Base-by-base conservation (phyloP, 805 yeast species). In the Candida stauntonica region DNA sequence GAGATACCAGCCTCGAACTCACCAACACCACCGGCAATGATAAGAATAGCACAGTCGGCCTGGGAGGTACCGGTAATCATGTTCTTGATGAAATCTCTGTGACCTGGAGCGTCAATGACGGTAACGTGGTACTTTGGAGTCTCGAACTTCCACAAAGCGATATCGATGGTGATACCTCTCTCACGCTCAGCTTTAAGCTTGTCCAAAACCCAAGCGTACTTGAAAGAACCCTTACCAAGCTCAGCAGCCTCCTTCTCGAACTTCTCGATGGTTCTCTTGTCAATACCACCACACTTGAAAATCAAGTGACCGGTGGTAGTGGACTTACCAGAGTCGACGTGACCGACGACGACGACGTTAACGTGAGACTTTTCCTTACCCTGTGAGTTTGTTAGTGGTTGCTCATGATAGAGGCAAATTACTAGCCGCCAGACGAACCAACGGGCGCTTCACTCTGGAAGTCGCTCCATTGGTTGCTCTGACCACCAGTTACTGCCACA, bases 341-440 rank as follows among this genome's bases (percentile, higher is more conserved):
- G 98, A 76, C 98, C 99, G 74, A 91, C 91, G 70, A 93, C 98
- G 74, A 93, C 99, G 77, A 91, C 95, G 96, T 91, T 91, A 79
- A 91, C 86, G 86, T 91, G 98, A 75, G 78, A 66, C 85, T 91
- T 89, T 67, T 81, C 96, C 75, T 88, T 87, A 81, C 96, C 96
- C 95, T 66, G 51, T 63, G 15, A 17, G 27, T 35, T 36, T 51
- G 53, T 46, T 51, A 42, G 50, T 39, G 18, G 8, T 5, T 95
- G 73, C 96, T n/a, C n/a, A n/a, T n/a, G n/a, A n/a, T n/a, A n/a
- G n/a, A n/a, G n/a, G n/a, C n/a, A n/a, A n/a, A n/a, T n/a, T n/a
- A n/a, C n/a, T n/a, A n/a, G n/a, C n/a, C n/a, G n/a, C n/a, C n/a
- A n/a, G n/a, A n/a, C n/a, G n/a, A n/a, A n/a, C n/a, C 96, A 64